Evolutionary conservation across 176 grass and related monocot species (phyloP).

Genomic region (Rhipidocladum racemiflorum): DNA sequence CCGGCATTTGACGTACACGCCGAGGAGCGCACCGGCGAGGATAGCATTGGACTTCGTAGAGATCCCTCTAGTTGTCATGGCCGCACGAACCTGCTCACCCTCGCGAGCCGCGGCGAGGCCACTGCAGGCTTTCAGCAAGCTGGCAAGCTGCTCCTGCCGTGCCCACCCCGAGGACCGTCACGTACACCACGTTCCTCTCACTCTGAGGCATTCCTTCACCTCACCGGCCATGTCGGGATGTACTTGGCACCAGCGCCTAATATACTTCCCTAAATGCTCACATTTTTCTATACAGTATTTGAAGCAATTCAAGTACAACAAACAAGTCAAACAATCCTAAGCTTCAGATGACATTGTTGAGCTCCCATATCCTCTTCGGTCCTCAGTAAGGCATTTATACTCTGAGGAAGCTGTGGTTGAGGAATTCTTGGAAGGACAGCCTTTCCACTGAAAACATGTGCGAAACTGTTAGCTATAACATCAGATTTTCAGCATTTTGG

Average conservation of each 20-base stretch:
- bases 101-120: slow-evolving; percentile 13
- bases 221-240: neutral
- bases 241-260: too few species aligned
- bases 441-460: slow-evolving; percentile 18
- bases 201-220: slow-evolving; percentile 37
- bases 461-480: neutral
- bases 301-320: neutral
- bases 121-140: slow-evolving; percentile 46
- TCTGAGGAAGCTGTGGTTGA: slow-evolving; percentile 28
- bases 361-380: neutral
- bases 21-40: slow-evolving; percentile 41
- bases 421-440: slow-evolving; percentile 39
- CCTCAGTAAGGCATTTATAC: neutral
- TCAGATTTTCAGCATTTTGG: neutral
- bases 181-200: slow-evolving; percentile 43
- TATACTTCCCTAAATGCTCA: too few species aligned
- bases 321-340: neutral
- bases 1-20: slow-evolving; percentile 43
- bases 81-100: slow-evolving; percentile 37
- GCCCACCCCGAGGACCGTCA: too few species aligned
- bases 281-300: neutral
- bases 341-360: neutral
- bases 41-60: neutral
- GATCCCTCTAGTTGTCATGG: slow-evolving; percentile 3
- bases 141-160: too few species aligned